Base-by-base conservation (phyloP, 306 rosid species). In the Lupinus albus region DNA sequence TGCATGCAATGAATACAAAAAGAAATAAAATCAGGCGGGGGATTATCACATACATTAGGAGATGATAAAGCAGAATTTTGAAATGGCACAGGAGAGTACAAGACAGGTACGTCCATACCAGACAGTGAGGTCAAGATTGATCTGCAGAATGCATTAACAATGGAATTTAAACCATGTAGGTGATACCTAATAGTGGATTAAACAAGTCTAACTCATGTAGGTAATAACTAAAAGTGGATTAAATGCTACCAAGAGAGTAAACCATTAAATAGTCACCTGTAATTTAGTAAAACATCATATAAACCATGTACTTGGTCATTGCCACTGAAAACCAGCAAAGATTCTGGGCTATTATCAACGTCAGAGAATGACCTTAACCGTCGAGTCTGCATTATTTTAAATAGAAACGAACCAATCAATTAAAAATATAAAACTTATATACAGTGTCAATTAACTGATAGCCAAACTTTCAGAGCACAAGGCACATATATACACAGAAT, bases 61-160 rank as follows among this genome's bases (percentile, higher is more conserved):
- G 92, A 81, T 74, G 92, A 88, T 61, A 85, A 32, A 53, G 99
- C 82, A 64, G 96, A 88, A 80, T 84, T 94, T 79, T 74, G 91
- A 79, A 94, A 94, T 5, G 95, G 96, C 57, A 86, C 80, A 18
- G 97, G 89, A 28, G 99, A 90, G 72, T 78, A 86, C 70, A 94
- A 75, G 53, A 87, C 76, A 53, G 99, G 97, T 57, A 86, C 97
- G 53, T 94, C 99, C 79, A 78, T 70, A 56, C 89, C 88, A 51
- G 88, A 72, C 67, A 94, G 80, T 58, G 83, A 66, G 75, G 92
- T 76, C 86, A 88, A 76, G 76, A 88, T 71, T 70, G 85, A 80
- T 82, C 99, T 94, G 79, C 76, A 74, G 11, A 63, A 21, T 93
- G 75, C 72, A 72, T 9, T 9, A 21, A 61, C 41, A 76, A 69